These are phyloP conservation scores for Torulaspora maleeae DNA, from an alignment of 805 yeast species.

Conservation along the genomic window DNA sequence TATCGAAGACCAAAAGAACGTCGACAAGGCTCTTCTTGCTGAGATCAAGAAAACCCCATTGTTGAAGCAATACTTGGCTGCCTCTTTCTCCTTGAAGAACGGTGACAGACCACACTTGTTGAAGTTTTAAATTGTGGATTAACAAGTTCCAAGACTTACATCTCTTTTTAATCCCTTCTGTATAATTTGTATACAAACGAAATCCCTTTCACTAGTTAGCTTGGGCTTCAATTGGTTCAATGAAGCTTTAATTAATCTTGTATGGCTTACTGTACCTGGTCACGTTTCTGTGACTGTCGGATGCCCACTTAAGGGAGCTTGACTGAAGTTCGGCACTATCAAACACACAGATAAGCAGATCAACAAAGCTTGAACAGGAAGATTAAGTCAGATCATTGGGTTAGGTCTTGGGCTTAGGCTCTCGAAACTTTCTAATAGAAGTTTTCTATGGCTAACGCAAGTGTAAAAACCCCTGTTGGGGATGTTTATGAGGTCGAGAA, in stretches of 20 bases:
- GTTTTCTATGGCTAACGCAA: background rate
- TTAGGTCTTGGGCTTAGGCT: too few relatives aligned
- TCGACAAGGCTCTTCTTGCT: slow-evolving; percentile 86
- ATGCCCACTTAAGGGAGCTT: too few relatives aligned
- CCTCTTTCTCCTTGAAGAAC: slow-evolving; percentile 93
- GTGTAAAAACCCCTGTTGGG: background rate
- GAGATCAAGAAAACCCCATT: slow-evolving; percentile 97
- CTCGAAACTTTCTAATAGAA: background rate
- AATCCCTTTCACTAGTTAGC: slow-evolving; percentile 13
- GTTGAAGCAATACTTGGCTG: slow-evolving; percentile 91
- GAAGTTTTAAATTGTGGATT: slow-evolving; percentile 64
- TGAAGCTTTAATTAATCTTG: too few relatives aligned
- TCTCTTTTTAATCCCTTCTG: slow-evolving; percentile 10
- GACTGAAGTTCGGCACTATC: too few relatives aligned
- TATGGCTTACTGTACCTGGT: too few relatives aligned
- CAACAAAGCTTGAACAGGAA: too few relatives aligned
- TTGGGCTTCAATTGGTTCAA: background rate
- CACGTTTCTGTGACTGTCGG: too few relatives aligned
- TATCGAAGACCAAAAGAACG: slow-evolving; percentile 92
- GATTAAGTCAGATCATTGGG: too few relatives aligned
- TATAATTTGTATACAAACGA: slow-evolving; percentile 16
- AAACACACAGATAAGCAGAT: too few relatives aligned
- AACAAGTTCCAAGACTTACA: slow-evolving; percentile 3
- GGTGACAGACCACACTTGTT: slow-evolving; percentile 98
- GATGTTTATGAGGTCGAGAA: slow-evolving; percentile 10